phyloP scores from a whole-genome alignment of 2,329 filamentous ascomycete genomes.

The Dactylellina parvicollis region DNA sequence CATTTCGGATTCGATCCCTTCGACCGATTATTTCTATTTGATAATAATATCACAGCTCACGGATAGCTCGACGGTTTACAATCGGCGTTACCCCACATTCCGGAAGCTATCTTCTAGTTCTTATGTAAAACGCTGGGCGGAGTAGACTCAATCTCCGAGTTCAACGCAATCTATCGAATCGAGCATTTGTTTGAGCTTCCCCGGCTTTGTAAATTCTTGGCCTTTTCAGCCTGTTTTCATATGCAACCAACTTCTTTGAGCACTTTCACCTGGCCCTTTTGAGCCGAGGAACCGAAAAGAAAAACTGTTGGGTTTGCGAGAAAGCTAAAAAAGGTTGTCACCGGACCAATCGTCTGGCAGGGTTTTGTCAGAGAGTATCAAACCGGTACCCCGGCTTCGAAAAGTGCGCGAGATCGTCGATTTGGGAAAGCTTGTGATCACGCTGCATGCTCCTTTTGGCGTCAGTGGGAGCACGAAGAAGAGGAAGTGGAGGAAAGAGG shows the following conservation, averaged over 20 bases:
- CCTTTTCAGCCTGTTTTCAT: constrained; percentile 6
- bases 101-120: not conserved
- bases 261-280: too few species aligned
- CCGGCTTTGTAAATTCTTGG: not conserved
- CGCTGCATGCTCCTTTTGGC: constrained; percentile 2
- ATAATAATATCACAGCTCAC: constrained; percentile 16
- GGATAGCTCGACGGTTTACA: not conserved
- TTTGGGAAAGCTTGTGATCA: not conserved
- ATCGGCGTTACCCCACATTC: constrained; percentile 32
- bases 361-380: constrained; percentile 23
- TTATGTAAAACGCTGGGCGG: too few species aligned
- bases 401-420: constrained; percentile 10
- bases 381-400: constrained; percentile 6
- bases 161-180: too few species aligned
- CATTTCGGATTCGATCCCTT: constrained; percentile 1
- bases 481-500: not conserved
- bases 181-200: too few species aligned
- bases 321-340: constrained; percentile 1
- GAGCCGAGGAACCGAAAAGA: constrained; percentile 49
- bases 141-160: too few species aligned
- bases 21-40: constrained; percentile 25
- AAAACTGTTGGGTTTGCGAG: constrained; percentile 7
- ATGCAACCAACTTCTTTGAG: not conserved
- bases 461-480: not conserved
- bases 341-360: constrained; percentile 23